phyloP scores from a whole-genome alignment of 73 alveolate species.

The Durusdinium trenchii region DNA sequence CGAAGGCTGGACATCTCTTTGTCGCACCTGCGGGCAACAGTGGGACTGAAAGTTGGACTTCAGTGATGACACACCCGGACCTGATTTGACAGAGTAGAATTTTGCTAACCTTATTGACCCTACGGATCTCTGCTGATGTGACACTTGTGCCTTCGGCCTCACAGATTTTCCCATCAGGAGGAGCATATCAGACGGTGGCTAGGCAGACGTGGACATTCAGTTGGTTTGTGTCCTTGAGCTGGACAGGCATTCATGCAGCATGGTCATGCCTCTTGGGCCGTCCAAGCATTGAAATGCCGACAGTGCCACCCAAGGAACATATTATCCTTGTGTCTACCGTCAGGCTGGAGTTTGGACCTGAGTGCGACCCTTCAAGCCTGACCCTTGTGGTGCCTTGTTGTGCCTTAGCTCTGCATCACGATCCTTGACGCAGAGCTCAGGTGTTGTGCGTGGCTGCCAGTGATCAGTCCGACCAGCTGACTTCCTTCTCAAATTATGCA shows the following conservation, averaged over 20 bases:
- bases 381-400: neutral
- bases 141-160: neutral
- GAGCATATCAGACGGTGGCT: conserved; percentile 42
- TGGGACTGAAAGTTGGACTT: conserved; percentile 29
- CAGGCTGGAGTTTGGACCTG: conserved; percentile 22
- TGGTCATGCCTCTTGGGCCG: neutral
- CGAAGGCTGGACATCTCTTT: conserved; percentile 62
- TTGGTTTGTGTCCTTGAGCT: neutral
- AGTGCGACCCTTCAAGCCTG: neutral
- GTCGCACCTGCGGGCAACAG: conserved; percentile 78
- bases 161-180: neutral
- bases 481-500: conserved; percentile 69
- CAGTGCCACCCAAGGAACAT: too few species aligned
- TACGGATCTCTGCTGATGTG: neutral
- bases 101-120: neutral
- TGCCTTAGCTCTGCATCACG: too few species aligned
- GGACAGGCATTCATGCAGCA: neutral
- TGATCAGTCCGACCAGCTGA: conserved; percentile 30
- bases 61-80: too few species aligned
- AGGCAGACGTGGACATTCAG: neutral
- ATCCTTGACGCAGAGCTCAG: too few species aligned
- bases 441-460: conserved; percentile 90
- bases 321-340: conserved; percentile 33
- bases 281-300: neutral
- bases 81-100: neutral